Conservation (phyloP, 2,329 filamentous ascomycete species). For the Cladosporium sp. region DNA sequence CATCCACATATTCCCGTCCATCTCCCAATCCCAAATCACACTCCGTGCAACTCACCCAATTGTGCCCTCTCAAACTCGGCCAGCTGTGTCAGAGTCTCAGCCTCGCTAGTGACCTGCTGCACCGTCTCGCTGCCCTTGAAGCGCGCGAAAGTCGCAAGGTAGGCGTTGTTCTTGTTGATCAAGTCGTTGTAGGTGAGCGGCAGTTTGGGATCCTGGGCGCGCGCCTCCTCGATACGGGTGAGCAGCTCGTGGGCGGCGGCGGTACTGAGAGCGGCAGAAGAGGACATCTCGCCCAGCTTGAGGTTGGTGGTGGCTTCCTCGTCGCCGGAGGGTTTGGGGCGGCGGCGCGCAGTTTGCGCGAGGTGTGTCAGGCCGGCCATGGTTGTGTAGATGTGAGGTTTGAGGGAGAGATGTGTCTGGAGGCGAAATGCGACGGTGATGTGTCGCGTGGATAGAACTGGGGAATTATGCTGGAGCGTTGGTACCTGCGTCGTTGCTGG, state of each 20-base stretch:
- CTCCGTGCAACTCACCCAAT: slow-evolving; percentile 65
- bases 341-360: slow-evolving; percentile 54
- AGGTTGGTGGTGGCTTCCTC: slow-evolving; percentile 83
- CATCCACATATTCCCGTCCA: not conserved
- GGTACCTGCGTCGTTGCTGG: slow-evolving; percentile 3
- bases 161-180: slow-evolving; percentile 74
- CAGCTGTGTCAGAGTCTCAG: slow-evolving; percentile 48
- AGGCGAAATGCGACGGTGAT: not conserved
- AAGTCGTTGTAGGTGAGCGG: slow-evolving; percentile 62
- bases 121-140: slow-evolving; percentile 97
- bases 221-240: slow-evolving; percentile 66
- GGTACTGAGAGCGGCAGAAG: slow-evolving; percentile 87
- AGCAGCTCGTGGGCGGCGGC: slow-evolving; percentile 92
- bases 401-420: not conserved
- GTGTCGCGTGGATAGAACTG: not conserved
- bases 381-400: not conserved
- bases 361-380: slow-evolving; percentile 36
- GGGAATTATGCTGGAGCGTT: not conserved
- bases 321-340: slow-evolving; percentile 71
- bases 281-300: slow-evolving; percentile 88
- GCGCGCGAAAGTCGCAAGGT: slow-evolving; percentile 90
- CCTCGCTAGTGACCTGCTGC: slow-evolving; percentile 77
- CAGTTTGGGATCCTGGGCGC: slow-evolving; percentile 71
- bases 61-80: slow-evolving; percentile 90
- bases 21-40: not conserved